Evolutionary conservation across 75 land plant species (phyloP).

Genomic region (Sequoiadendron giganteum): DNA sequence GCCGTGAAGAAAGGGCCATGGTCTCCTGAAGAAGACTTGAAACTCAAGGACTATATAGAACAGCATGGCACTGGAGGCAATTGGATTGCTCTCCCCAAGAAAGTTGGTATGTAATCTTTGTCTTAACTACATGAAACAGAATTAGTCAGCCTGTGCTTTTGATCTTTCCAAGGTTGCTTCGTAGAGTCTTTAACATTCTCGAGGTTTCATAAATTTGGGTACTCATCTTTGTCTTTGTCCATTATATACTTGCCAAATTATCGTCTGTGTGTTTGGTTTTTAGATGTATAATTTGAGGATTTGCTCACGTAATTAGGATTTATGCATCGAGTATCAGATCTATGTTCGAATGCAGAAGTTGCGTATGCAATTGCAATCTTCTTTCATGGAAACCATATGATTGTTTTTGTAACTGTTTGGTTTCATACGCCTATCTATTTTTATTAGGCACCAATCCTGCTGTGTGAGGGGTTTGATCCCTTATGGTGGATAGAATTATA

Average conservation of each 20-base stretch:
- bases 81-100: slow-evolving; percentile 63
- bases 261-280: neutral
- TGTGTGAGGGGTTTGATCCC: neutral
- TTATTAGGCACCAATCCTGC: neutral
- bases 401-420: neutral
- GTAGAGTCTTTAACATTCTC: neutral
- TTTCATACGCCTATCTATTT: neutral
- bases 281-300: neutral
- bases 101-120: slow-evolving; percentile 32
- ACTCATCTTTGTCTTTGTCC: neutral
- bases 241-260: neutral
- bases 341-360: neutral
- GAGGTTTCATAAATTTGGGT: neutral
- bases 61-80: slow-evolving; percentile 60
- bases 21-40: slow-evolving; percentile 67
- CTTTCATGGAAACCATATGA: neutral
- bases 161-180: neutral
- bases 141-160: neutral
- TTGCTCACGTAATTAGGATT: neutral
- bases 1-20: slow-evolving; percentile 72
- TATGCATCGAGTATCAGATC: neutral
- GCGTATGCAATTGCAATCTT: neutral
- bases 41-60: slow-evolving; percentile 52
- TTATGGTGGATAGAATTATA: too few species aligned
- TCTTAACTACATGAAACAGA: neutral